Conservation (phyloP, 1,284 basidiomycete species). For the Coniferiporia weirii region DNA sequence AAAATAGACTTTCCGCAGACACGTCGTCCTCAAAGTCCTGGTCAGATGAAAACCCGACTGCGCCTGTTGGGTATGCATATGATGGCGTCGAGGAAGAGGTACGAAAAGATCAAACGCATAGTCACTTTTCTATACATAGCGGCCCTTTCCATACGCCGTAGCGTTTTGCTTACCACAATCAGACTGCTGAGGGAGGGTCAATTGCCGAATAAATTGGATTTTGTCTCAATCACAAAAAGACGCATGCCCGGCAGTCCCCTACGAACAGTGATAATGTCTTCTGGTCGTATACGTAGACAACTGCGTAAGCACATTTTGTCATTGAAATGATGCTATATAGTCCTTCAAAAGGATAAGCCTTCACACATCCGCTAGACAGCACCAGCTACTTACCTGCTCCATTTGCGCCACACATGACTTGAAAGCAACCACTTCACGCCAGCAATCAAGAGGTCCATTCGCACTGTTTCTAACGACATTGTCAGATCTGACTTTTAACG, state of each 20-base stretch:
- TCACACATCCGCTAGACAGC: background rate
- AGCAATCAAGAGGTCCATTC: slow-evolving; percentile 66
- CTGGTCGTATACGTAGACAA: background rate
- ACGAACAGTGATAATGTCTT: background rate
- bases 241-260: too few species aligned
- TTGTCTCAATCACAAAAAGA: too few species aligned
- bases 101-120: background rate
- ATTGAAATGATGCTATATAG: slow-evolving; percentile 14
- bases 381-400: slow-evolving; percentile 45
- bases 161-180: too few species aligned
- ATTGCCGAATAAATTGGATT: too few species aligned
- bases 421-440: slow-evolving; percentile 70
- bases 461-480: slow-evolving; percentile 45
- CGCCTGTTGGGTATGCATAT: slow-evolving; percentile 15
- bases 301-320: background rate
- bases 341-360: slow-evolving; percentile 21
- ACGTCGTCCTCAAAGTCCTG: slow-evolving; percentile 12
- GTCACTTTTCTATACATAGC: background rate
- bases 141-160: background rate
- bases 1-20: slow-evolving; percentile 17
- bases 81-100: slow-evolving; percentile 7
- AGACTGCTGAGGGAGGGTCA: too few species aligned
- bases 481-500: background rate
- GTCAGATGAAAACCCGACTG: slow-evolving; percentile 11
- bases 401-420: slow-evolving; percentile 61